phyloP scores from a whole-genome alignment of 192 early-diverging fungal species.

The Podila epigama region DNA sequence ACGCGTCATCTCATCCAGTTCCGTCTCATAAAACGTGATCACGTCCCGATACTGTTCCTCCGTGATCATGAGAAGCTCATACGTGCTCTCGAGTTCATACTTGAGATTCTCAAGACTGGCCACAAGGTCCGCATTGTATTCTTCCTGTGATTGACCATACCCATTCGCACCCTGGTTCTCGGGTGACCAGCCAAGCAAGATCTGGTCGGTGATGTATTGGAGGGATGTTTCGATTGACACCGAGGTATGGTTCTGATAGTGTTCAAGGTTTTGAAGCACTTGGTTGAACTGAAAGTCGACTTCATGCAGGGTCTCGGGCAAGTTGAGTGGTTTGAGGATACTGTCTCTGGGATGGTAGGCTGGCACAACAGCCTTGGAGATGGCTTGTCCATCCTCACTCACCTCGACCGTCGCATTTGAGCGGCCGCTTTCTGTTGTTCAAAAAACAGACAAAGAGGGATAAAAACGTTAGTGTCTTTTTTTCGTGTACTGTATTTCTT shows the following conservation, averaged over 20 bases:
- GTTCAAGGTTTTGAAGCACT: conserved; percentile 54
- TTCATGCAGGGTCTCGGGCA: conserved; percentile 51
- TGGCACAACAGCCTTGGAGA: conserved; percentile 10
- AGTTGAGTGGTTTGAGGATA: conserved; percentile 39
- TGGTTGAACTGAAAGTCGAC: conserved; percentile 57
- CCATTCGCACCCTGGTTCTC: conserved; percentile 23
- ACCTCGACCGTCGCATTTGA: background rate
- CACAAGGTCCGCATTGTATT: conserved; percentile 40
- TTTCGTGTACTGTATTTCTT: too few species aligned
- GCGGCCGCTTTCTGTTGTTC: conserved; percentile 17
- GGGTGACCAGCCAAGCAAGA: conserved; percentile 40
- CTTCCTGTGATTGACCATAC: conserved; percentile 38
- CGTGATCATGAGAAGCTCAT: conserved; percentile 57
- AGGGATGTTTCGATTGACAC: conserved; percentile 54
- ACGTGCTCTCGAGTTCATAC: conserved; percentile 53
- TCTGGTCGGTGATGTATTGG: conserved; percentile 54
- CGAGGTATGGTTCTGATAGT: conserved; percentile 56
- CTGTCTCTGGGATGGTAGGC: conserved; percentile 35
- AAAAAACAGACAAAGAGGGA: too few species aligned
- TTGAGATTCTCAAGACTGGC: conserved; percentile 45
- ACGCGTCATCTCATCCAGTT: conserved; percentile 45
- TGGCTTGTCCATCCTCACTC: background rate
- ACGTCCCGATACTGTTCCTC: conserved; percentile 49
- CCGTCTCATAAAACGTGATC: conserved; percentile 45
- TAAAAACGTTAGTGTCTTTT: background rate